Evolutionary conservation across 352 stramenopile species (phyloP), one percentile per base, ranked within the genome.

Genomic region (Phytopythium mirpurense): DNA sequence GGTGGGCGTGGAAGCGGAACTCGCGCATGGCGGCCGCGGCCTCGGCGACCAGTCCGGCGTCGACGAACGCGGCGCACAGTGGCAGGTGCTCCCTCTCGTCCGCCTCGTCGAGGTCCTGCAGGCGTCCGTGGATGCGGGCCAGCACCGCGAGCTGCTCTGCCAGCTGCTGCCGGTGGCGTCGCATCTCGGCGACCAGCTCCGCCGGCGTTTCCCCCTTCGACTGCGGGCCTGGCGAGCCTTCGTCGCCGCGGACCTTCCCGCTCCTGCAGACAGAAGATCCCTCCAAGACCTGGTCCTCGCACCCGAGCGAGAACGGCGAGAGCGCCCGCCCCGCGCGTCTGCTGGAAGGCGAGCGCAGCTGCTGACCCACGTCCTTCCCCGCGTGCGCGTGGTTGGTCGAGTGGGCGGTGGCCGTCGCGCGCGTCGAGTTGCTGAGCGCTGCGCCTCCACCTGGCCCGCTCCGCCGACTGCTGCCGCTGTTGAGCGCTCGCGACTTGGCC

Each of bases 1-100:
- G 57, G 9, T 36, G 58, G 6, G 62, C 62, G 51, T 86, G 50
- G 54, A 90, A 90, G 7, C 76, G 74, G 54, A 86, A 90, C 48
- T 90, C 78, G n/a, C 76, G 70, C 62, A 88, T 69, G 21, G 59
- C 64, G 23, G 65, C 63, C 3, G 67, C 65, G 24, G 80, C 40
- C 10, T 71, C 61, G 15, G 52, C 41, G 38, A 88, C 60, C 1
- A 86, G 47, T 0, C 62, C 68, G 4, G 54, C 68, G 16, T 82
- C 68, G 18, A 83, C 57, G 47, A 90, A 67, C 54, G 74, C 65
- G 41, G 66, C 56, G 32, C 74, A 70, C 16, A 73, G 40, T 6
- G 31, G 45, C 36, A 56, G 54, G n/a, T 74, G 65, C 7, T 43
- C 54, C 3, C 54, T 35, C 5, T 73, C 55, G 38, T 65, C 31